phyloP scores from a whole-genome alignment of 2,329 filamentous ascomycete species.

The Diaporthe sp. region DNA sequence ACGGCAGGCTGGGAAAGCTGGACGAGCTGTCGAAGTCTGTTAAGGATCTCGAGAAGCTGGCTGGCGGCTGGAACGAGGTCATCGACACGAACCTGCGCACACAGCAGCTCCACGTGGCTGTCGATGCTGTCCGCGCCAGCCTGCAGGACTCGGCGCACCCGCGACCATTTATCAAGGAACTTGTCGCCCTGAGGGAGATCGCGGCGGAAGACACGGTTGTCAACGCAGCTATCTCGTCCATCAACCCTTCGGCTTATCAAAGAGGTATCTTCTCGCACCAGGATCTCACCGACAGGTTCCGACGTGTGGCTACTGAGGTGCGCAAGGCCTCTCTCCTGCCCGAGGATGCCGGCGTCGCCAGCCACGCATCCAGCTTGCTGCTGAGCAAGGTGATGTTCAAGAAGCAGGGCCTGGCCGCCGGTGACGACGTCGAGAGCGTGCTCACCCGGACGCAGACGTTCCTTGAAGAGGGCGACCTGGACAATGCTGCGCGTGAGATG shows the following conservation, averaged over 20 bases:
- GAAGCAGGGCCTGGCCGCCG: conserved; percentile 87
- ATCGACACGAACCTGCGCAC: conserved; percentile 92
- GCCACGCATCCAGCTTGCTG: conserved; percentile 89
- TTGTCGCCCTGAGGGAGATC: conserved; percentile 95
- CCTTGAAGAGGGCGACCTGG: conserved; percentile 92
- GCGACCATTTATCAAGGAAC: conserved; percentile 89
- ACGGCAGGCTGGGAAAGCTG: conserved; percentile 88
- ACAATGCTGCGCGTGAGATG: conserved; percentile 94
- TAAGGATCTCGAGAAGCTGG: conserved; percentile 87
- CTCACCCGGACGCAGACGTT: conserved; percentile 89
- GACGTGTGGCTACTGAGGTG: conserved; percentile 90
- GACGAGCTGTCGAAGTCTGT: conserved; percentile 84
- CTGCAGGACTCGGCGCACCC: conserved; percentile 82
- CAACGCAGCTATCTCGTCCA: conserved; percentile 93
- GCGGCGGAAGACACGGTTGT: conserved; percentile 87
- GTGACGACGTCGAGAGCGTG: conserved; percentile 93
- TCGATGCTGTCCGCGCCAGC: conserved; percentile 90
- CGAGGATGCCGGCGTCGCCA: conserved; percentile 93
- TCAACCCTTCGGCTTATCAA: conserved; percentile 95
- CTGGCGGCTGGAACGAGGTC: conserved; percentile 89
- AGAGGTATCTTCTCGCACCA: conserved; percentile 86
- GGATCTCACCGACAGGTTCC: conserved; percentile 95
- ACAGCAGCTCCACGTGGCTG: conserved; percentile 95
- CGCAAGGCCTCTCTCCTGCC: conserved; percentile 94
- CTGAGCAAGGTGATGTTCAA: conserved; percentile 97